phyloP scores from a whole-genome alignment of 306 rosid genomes.

The Acacia melanoxylon region DNA sequence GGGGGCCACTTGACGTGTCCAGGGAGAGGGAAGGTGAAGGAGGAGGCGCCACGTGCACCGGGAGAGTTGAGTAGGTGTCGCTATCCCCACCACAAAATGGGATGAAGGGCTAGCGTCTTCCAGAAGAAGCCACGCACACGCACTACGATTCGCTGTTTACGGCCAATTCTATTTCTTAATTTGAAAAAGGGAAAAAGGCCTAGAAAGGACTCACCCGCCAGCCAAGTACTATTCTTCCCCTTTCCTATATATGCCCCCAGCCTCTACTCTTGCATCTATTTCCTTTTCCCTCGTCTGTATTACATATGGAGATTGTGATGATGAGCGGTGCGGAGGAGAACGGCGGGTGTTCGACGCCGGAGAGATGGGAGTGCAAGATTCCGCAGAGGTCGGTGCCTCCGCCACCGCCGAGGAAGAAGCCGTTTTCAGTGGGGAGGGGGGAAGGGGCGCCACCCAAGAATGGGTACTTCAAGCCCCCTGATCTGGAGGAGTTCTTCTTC shows the following conservation, averaged over 20 bases:
- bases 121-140: slow-evolving; percentile 2
- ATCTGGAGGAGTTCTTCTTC: slow-evolving; percentile 52
- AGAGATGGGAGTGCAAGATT: slow-evolving; percentile 53
- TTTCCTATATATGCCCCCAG: not conserved
- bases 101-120: not conserved
- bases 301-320: not conserved
- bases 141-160: not conserved
- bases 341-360: slow-evolving; percentile 60
- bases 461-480: slow-evolving; percentile 62
- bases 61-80: not conserved
- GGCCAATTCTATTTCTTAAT: not conserved
- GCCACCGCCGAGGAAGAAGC: slow-evolving; percentile 71
- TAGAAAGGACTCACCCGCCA: not conserved
- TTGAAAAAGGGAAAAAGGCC: no score
- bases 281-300: no score
- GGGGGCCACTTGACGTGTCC: not conserved
- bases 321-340: not conserved
- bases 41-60: not conserved
- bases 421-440: slow-evolving; percentile 20
- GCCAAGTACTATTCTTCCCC: slow-evolving; percentile 2
- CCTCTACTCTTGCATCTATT: no score
- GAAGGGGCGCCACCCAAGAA: slow-evolving; percentile 38
- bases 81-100: not conserved
- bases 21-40: not conserved
- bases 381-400: slow-evolving; percentile 47